These are phyloP conservation scores for Phoma herbarum DNA, from an alignment of 2,329 filamentous ascomycete species.

Conservation along the genomic window DNA sequence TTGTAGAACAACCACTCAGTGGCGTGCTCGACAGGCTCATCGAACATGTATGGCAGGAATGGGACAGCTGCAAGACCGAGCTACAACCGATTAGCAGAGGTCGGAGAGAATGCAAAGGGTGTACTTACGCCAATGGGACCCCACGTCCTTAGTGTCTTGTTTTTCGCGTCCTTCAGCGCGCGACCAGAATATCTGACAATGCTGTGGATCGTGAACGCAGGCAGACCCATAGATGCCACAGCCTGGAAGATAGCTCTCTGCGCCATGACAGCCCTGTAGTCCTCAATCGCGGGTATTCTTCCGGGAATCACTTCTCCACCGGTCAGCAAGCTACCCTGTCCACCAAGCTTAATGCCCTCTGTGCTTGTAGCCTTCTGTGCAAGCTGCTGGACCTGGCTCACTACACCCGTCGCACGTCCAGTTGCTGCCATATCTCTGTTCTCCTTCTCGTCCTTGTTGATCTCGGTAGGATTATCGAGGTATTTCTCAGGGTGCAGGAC, in stretches of 20 bases:
- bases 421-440: conserved; percentile 42
- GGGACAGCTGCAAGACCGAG: conserved; percentile 74
- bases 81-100: conserved; percentile 46
- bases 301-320: conserved; percentile 46
- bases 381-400: conserved; percentile 35
- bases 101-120: background rate
- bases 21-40: conserved; percentile 89
- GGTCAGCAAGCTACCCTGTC: conserved; percentile 29
- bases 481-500: conserved; percentile 71
- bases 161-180: conserved; percentile 86
- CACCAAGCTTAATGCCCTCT: conserved; percentile 34
- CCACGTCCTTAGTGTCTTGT: conserved; percentile 79
- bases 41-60: conserved; percentile 83
- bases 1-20: conserved; percentile 92
- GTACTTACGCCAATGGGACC: conserved; percentile 84
- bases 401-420: conserved; percentile 30
- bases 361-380: conserved; percentile 34
- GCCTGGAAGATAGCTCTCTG: conserved; percentile 91
- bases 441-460: conserved; percentile 46
- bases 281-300: conserved; percentile 77
- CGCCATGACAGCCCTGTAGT: conserved; percentile 89
- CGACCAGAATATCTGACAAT: conserved; percentile 88
- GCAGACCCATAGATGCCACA: conserved; percentile 90
- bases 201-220: conserved; percentile 92
- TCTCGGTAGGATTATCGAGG: conserved; percentile 11